A percentile compares a stretch with the other conserved stretches of the same genome.
Evolutionary conservation across 2,329 filamentous ascomycete genomes (phyloP).

Genomic region (Colletotrichum sidae): DNA sequence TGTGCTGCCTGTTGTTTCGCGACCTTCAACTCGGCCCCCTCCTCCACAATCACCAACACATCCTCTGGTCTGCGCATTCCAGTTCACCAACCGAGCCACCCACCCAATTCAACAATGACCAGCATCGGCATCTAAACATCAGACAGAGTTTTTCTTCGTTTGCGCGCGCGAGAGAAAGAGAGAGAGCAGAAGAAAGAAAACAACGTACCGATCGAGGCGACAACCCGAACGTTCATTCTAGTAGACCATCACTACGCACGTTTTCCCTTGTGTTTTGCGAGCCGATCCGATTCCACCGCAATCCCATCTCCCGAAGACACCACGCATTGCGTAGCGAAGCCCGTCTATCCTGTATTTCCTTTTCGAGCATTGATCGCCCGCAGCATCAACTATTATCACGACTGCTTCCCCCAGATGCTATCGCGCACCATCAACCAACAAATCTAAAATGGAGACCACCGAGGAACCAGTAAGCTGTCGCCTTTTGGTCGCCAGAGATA

Average conservation of each 20-base stretch:
- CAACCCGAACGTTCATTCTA: conserved; percentile 33
- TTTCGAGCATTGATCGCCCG: conserved; percentile 16
- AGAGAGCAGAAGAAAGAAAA: conserved; percentile 2
- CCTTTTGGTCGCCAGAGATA: background rate
- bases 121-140: conserved; percentile 23
- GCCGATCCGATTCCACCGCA: conserved; percentile 5
- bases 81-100: conserved; percentile 10
- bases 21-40: conserved; percentile 17
- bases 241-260: conserved; percentile 24
- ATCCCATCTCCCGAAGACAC: conserved; percentile 2
- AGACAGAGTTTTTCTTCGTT: too few relatives aligned
- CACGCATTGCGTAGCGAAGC: conserved; percentile 14
- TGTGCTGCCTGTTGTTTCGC: conserved; percentile 35
- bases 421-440: conserved; percentile 20
- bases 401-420: conserved; percentile 20
- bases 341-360: conserved; percentile 14
- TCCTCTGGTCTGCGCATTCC: conserved; percentile 30
- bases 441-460: conserved; percentile 35
- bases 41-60: conserved; percentile 5
- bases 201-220: conserved; percentile 13
- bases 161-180: background rate
- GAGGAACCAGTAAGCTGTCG: conserved; percentile 37
- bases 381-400: conserved; percentile 10
- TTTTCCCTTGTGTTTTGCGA: conserved; percentile 34
- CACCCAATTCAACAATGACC: conserved; percentile 24